phyloP scores from a whole-genome alignment of 331 rosid genomes.

The Quercus tomentella region DNA sequence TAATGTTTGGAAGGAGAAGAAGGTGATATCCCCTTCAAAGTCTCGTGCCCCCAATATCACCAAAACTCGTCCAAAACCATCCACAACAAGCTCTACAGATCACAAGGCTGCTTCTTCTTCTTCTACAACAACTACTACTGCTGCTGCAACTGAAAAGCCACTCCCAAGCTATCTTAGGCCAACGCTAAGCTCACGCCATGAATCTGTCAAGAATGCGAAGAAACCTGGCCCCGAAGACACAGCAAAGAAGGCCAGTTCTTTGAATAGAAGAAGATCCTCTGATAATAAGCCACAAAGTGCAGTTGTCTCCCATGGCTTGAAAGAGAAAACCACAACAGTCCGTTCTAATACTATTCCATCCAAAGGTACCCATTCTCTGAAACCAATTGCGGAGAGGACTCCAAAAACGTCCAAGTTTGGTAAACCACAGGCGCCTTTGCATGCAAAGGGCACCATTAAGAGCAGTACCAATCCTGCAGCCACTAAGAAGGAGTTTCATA shows the following conservation, averaged over 20 bases:
- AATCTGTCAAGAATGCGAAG: conserved; percentile 23
- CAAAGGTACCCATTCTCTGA: conserved; percentile 7
- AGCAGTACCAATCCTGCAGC: conserved; percentile 8
- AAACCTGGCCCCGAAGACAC: conserved; percentile 17
- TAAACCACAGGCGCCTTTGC: conserved; percentile 2
- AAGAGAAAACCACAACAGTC: conserved; percentile 17
- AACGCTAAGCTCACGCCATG: conserved; percentile 48
- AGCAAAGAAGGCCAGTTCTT: conserved; percentile 23
- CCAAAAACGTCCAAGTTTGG: conserved; percentile 26
- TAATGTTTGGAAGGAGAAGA: conserved; percentile 47
- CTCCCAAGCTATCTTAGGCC: conserved; percentile 66
- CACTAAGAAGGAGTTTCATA: conserved; percentile 29
- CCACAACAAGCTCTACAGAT: conserved; percentile 9
- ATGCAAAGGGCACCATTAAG: conserved; percentile 20
- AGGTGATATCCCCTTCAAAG: conserved; percentile 16
- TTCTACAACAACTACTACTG: too few relatives aligned
- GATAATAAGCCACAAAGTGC: conserved; percentile 47
- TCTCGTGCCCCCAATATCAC: conserved; percentile 20
- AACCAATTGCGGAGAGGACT: conserved; percentile 15
- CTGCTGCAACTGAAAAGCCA: conserved; percentile 27
- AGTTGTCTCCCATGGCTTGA: conserved; percentile 50
- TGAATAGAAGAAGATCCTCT: conserved; percentile 69
- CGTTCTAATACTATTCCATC: conserved; percentile 17
- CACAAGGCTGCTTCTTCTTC: conserved; percentile 17
- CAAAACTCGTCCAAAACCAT: conserved; percentile 23